Base-by-base conservation (phyloP, 2,329 filamentous ascomycete genomes). In the Curvularia sp. region DNA sequence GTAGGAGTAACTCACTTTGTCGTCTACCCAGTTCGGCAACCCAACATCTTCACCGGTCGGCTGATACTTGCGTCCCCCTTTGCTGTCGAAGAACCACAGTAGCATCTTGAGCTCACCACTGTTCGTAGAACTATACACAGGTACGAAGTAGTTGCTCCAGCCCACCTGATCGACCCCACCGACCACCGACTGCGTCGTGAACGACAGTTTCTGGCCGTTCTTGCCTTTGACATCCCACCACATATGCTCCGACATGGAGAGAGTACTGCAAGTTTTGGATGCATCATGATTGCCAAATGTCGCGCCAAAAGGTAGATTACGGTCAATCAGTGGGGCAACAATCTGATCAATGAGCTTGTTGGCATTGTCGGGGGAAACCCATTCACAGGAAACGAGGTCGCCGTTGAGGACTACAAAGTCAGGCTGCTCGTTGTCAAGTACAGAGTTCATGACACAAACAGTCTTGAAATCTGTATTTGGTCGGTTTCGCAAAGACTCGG, bases 221-320 rank as follows among this genome's bases (percentile, higher is more conserved):
- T 81, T 81, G 0, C 83, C 84, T 68, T 79, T 84, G 34, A 84
- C 77, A n/a, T 68, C 62, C 27, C 61, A 60, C 62, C 67, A 68
- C 63, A 72, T 69, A 43, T 71, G 64, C 45, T 70, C 61, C 1
- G 67, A 60, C 54, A 74, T 66, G 28, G 47, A 48, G 1, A 57
- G 53, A 2, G 71, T 71, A 30, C 63, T 67, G 57, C 66, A 71
- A 3, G 67, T 73, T 56, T 60, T 61, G 21, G 65, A 67, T 48
- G 61, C 67, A 63, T 92, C 89, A 65, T 92, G 89, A 56, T 91
- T 91, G 0, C 89, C 89, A 61, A 91, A 91, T 0, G 87, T 87
- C 0, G 86, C 87, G 1, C 87, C 88, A 85, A 87, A 92, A 0
- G 80, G 80, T 0, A 89, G 69, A 7, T 79, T 78, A 15, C 83